A percentile compares a stretch with the other conserved stretches of the same genome.
Evolutionary conservation across 768 basidiomycete genomes (phyloP).

Genomic region (Boletus rubescentipes): DNA sequence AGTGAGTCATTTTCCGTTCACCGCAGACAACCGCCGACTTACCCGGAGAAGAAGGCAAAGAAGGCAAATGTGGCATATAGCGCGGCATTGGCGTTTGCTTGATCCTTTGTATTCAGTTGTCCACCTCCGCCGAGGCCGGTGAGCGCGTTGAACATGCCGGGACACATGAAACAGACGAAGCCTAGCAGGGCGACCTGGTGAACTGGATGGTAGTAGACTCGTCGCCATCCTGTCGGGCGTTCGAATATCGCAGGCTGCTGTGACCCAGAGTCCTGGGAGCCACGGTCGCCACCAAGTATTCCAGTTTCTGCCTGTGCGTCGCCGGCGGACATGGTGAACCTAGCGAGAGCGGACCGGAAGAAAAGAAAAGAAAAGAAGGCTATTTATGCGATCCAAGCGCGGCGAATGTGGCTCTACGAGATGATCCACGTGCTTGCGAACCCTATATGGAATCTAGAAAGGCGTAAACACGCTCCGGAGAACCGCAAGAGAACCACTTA

Average conservation of each 20-base stretch:
- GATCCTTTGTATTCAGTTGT: slow-evolving; percentile 60
- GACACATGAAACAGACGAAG: slow-evolving; percentile 58
- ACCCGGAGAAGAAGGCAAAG: slow-evolving; percentile 72
- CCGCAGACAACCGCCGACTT: slow-evolving; percentile 11
- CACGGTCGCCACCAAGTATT: slow-evolving; percentile 17
- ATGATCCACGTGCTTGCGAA: not conserved
- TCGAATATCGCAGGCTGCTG: slow-evolving; percentile 35
- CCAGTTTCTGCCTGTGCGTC: slow-evolving; percentile 13
- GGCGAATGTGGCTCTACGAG: not conserved
- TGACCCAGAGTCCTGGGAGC: slow-evolving; percentile 22
- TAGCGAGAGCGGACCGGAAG: not conserved
- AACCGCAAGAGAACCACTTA: not conserved
- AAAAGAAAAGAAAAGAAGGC: not conserved
- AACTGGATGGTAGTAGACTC: slow-evolving; percentile 54
- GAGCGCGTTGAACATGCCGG: slow-evolving; percentile 77
- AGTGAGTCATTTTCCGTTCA: not conserved
- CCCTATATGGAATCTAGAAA: not conserved
- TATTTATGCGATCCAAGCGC: slow-evolving; percentile 1
- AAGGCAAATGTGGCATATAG: slow-evolving; percentile 65
- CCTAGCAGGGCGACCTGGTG: slow-evolving; percentile 53
- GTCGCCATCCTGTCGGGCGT: slow-evolving; percentile 51
- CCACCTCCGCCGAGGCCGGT: slow-evolving; percentile 82
- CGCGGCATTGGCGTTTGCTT: slow-evolving; percentile 67
- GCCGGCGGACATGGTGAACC: slow-evolving; percentile 23
- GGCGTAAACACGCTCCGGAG: not conserved